Evolutionary conservation across 176 grass and related monocot genomes (phyloP), one percentile per base, ranked within the genome.

Genomic region (Oryza punctata): DNA sequence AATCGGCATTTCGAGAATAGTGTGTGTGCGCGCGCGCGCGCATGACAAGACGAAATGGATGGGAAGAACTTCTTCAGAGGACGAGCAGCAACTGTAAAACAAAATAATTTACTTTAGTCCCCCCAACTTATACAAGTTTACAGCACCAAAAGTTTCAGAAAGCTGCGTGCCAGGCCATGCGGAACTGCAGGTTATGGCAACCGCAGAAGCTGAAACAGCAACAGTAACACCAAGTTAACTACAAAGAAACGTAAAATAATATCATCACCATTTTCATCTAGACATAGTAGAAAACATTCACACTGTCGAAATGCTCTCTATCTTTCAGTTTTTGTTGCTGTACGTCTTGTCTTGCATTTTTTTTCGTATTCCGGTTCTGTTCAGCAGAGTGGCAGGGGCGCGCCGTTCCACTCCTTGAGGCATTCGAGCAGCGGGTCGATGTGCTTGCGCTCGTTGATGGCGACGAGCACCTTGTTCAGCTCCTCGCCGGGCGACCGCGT

Each of bases 381-480:
- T 86, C 84, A 93, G 82, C 85, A 89, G 72, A 96, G 89, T 9
- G 94, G 94, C 72, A 96, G 80, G 12, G 94, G 94, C 83, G 69
- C 83, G 41, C 94, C 94, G 74, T 96, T 96, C 94, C 94, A 96
- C 73, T 85, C 94, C 80, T 87, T 89, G 45, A 96, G 90, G 84
- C 94, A 96, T 69, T 91, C 88, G 5, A 96, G 88, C 50, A 96
- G 87, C 6, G 94, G 94, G 82, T 93, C 94, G 69, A 93, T 87
- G 79, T 91, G 74, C 88, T 96, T 91, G 59, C 88, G 49, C 69
- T 96, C n/a, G 84, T 90, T 90, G 64, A 96, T 93, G 47, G 94
- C 94, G 71, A 91, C 82, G 10, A 96, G 89, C 77, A 96, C 94
- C 86, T 96, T 93, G 68, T 96, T 86, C 0, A 90, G 83, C 44